A percentile compares a stretch with the other conserved stretches of the same genome.
phyloP scores from a whole-genome alignment of 495 filamentous ascomycete species.

The Trichoderma erinaceum region DNA sequence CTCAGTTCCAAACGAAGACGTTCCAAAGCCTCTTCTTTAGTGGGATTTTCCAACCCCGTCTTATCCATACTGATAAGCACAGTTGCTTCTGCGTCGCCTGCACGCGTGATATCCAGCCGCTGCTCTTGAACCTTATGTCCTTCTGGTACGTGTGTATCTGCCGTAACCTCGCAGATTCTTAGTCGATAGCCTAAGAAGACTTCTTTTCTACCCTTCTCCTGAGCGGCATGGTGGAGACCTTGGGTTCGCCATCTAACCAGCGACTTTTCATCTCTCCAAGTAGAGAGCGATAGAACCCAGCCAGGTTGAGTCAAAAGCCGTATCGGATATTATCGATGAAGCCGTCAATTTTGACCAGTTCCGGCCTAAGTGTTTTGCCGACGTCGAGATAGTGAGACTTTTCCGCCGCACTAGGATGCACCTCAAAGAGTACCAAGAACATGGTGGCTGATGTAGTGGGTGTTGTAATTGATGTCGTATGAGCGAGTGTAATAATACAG shows the following conservation, averaged over 20 bases:
- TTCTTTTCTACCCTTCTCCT: slow-evolving; percentile 3
- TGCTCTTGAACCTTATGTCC: not conserved
- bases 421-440: too few species aligned
- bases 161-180: not conserved
- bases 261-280: slow-evolving; percentile 16
- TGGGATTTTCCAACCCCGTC: not conserved
- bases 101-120: not conserved
- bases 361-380: slow-evolving; percentile 9
- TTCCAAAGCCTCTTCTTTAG: not conserved
- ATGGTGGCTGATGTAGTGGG: too few species aligned
- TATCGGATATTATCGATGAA: slow-evolving; percentile 15
- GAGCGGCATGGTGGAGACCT: slow-evolving; percentile 12
- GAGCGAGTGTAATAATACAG: too few species aligned
- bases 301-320: slow-evolving; percentile 2
- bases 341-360: slow-evolving; percentile 4
- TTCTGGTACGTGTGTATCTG: slow-evolving; percentile 8
- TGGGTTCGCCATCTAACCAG: slow-evolving; percentile 15
- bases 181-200: not conserved
- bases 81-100: not conserved
- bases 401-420: too few species aligned
- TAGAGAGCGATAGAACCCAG: slow-evolving; percentile 15
- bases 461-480: too few species aligned
- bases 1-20: not conserved
- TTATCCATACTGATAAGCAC: not conserved
- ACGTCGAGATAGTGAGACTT: slow-evolving; percentile 8